phyloP scores from a whole-genome alignment of 2,329 filamentous ascomycete genomes.

The Xylariaceae sp. region DNA sequence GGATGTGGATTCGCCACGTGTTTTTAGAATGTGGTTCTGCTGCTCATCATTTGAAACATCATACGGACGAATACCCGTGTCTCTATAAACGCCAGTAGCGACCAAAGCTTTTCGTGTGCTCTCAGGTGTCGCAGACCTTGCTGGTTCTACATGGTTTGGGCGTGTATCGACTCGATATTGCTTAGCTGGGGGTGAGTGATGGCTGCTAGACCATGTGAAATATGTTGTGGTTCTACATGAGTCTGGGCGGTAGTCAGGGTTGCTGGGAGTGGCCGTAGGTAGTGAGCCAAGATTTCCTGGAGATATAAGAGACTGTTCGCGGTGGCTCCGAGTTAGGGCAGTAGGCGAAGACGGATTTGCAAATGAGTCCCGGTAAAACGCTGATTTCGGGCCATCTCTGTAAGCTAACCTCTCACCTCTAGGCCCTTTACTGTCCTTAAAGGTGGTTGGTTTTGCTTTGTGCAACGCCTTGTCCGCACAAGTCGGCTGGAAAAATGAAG shows the following conservation, averaged over 20 bases:
- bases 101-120: conserved; percentile 28
- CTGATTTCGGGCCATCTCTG: not conserved
- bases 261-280: not conserved
- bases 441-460: conserved; percentile 14
- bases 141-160: conserved; percentile 11
- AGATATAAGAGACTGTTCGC: not conserved
- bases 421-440: not conserved
- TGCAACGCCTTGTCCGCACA: conserved; percentile 11
- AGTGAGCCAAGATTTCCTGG: not conserved
- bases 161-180: not conserved
- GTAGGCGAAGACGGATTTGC: conserved; percentile 12
- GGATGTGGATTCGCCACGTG: not conserved
- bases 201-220: conserved; percentile 40
- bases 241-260: conserved; percentile 1
- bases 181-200: conserved; percentile 21
- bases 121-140: conserved; percentile 32
- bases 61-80: conserved; percentile 32
- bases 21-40: not conserved
- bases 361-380: conserved; percentile 7
- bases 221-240: conserved; percentile 34
- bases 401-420: not conserved
- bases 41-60: conserved; percentile 13
- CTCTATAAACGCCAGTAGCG: conserved; percentile 36
- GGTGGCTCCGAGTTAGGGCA: not conserved
- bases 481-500: conserved; percentile 45